A percentile compares a stretch with the other conserved stretches of the same genome.
Evolutionary conservation across 495 filamentous ascomycete species (phyloP).

Genomic region (Penicillium bialowiezense): DNA sequence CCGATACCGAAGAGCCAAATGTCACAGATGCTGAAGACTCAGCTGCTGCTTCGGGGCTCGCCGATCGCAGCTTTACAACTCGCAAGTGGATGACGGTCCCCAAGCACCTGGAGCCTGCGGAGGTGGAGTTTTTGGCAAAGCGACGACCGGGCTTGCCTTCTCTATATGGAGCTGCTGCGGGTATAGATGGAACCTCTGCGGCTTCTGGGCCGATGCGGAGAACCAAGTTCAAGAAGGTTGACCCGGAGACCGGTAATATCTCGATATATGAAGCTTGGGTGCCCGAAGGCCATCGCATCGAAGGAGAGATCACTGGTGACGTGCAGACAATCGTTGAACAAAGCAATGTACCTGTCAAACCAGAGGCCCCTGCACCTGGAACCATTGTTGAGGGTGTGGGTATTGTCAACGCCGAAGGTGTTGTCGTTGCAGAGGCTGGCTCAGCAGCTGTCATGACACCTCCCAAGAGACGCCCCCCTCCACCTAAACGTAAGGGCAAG

Average conservation of each 20-base stretch:
- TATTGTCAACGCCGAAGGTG: constrained; percentile 58
- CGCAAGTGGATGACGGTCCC: constrained; percentile 78
- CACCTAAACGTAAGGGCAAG: constrained; percentile 72
- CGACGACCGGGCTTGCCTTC: constrained; percentile 71
- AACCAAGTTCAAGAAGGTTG: constrained; percentile 72
- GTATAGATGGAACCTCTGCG: constrained; percentile 41
- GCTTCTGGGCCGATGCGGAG: constrained; percentile 57
- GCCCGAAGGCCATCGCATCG: constrained; percentile 74
- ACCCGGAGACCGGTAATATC: constrained; percentile 69
- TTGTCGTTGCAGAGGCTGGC: constrained; percentile 55
- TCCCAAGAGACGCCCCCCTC: constrained; percentile 63
- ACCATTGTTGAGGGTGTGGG: constrained; percentile 61
- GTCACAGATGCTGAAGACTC: constrained; percentile 43
- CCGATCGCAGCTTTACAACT: constrained; percentile 61
- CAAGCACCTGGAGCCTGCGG: constrained; percentile 69
- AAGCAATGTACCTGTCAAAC: constrained; percentile 33
- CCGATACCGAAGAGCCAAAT: constrained; percentile 51
- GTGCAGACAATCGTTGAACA: constrained; percentile 32
- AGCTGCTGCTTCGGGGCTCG: constrained; percentile 23
- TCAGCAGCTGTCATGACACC: constrained; percentile 42
- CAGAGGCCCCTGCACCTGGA: constrained; percentile 52
- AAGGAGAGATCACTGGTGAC: constrained; percentile 72
- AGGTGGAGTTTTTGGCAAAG: constrained; percentile 82
- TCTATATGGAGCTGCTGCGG: constrained; percentile 47
- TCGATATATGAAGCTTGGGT: constrained; percentile 79